Percentiles rank a stretch among this genome's conserved stretches.
phyloP scores from a whole-genome alignment of 169 alveolate species.

The Cryptosporidium viatorum region DNA sequence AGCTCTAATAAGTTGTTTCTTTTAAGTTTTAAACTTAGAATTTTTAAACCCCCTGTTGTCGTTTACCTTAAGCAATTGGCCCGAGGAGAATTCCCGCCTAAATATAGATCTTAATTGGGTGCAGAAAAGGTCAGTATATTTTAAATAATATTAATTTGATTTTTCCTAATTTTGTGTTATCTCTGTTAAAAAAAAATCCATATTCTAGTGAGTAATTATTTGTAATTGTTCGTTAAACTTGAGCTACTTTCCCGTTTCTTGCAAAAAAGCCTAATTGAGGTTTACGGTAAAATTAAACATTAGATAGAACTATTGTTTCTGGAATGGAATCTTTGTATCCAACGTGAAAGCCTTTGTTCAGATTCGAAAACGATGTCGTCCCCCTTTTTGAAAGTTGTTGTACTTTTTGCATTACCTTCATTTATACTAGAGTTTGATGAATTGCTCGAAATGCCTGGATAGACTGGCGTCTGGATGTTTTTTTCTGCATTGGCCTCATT shows the following conservation, averaged over 20 bases:
- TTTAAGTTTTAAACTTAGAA: background rate
- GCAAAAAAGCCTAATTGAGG: background rate
- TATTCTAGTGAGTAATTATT: no score
- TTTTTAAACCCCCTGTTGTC: slow-evolving; percentile 7
- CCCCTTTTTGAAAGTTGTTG: slow-evolving; percentile 12
- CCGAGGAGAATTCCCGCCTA: slow-evolving; percentile 42
- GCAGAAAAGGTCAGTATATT: slow-evolving; percentile 17
- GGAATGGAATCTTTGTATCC: slow-evolving; percentile 67
- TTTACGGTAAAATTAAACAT: background rate
- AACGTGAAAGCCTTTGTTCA: slow-evolving; percentile 45
- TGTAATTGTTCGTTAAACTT: no score
- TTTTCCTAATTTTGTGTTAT: background rate
- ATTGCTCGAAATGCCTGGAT: background rate
- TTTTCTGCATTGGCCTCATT: background rate
- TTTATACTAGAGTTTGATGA: background rate
- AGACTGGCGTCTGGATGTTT: background rate
- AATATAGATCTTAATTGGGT: slow-evolving; percentile 51
- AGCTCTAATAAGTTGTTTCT: background rate
- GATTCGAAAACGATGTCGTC: slow-evolving; percentile 27
- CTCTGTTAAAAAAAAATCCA: background rate
- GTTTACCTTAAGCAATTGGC: background rate
- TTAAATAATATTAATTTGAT: background rate
- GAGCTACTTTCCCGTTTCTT: background rate
- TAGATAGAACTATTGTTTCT: slow-evolving; percentile 30
- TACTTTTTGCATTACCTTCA: background rate